A percentile compares a stretch with the other conserved stretches of the same genome.
These are phyloP conservation scores for Elaeis oleifera DNA, from an alignment of 202 grass and related monocot genomes.

Conservation along the genomic window DNA sequence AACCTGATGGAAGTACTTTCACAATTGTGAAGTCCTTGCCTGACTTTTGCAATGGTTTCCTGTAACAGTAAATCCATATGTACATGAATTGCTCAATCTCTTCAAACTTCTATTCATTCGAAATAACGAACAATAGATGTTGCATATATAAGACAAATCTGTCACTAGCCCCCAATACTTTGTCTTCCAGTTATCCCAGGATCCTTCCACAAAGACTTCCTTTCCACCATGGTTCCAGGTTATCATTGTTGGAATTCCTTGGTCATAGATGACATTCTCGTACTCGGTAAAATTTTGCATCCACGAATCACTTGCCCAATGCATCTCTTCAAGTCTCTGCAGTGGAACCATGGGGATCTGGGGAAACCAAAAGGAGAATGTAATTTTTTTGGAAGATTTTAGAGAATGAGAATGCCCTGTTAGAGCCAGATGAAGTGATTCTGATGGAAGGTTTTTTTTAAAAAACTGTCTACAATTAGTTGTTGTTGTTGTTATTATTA, in stretches of 20 bases:
- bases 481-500: too few species aligned
- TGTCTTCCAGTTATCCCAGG: constrained; percentile 34
- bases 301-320: neutral
- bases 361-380: neutral
- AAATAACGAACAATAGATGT: too few species aligned
- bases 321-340: constrained; percentile 18
- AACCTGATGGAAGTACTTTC: constrained; percentile 26
- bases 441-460: neutral
- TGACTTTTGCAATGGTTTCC: constrained; percentile 25
- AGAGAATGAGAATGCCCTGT: too few species aligned
- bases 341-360: constrained; percentile 24
- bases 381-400: neutral
- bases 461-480: neutral
- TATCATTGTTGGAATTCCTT: constrained; percentile 32
- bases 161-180: constrained; percentile 8
- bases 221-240: constrained; percentile 28
- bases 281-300: constrained; percentile 1
- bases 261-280: constrained; percentile 8
- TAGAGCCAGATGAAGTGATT: neutral
- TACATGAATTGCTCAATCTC: too few species aligned
- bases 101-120: too few species aligned
- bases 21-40: constrained; percentile 23
- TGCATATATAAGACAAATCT: too few species aligned
- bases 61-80: constrained; percentile 2
- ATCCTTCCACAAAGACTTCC: constrained; percentile 30